Conservation (phyloP, 495 filamentous ascomycete species). For the Echria macrotheca region DNA sequence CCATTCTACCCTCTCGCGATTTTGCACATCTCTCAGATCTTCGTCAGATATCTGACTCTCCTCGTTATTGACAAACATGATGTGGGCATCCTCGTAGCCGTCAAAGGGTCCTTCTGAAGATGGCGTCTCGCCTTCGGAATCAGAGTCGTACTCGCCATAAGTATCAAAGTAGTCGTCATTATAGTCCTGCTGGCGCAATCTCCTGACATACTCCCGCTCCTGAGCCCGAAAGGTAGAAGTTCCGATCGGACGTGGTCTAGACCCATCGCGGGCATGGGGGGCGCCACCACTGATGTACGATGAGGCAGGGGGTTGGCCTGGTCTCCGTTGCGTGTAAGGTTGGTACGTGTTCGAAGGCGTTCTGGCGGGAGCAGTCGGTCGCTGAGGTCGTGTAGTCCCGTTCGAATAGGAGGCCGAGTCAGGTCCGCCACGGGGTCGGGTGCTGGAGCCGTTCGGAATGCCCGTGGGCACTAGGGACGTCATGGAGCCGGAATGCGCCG, state of each 20-base stretch:
- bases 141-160: constrained; percentile 70
- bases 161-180: constrained; percentile 73
- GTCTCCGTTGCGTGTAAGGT: constrained; percentile 36
- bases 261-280: constrained; percentile 72
- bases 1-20: constrained; percentile 92
- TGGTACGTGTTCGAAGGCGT: constrained; percentile 49
- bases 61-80: constrained; percentile 78
- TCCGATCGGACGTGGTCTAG: constrained; percentile 75
- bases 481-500: constrained; percentile 27
- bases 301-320: constrained; percentile 22
- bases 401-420: constrained; percentile 22
- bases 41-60: constrained; percentile 83
- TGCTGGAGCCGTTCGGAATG: constrained; percentile 27
- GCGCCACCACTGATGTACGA: constrained; percentile 38
- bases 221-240: constrained; percentile 54
- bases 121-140: constrained; percentile 79
- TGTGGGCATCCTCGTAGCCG: constrained; percentile 84
- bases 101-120: constrained; percentile 78
- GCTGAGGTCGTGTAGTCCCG: constrained; percentile 27
- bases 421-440: constrained; percentile 26
- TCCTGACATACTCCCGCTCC: constrained; percentile 44
- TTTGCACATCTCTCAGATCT: constrained; percentile 80
- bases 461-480: constrained; percentile 25
- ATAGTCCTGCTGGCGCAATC: constrained; percentile 51
- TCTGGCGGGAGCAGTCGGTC: constrained; percentile 32